These are phyloP conservation scores for Giardia muris DNA, from an alignment of 208 protist genomes.

Conservation along the genomic window DNA sequence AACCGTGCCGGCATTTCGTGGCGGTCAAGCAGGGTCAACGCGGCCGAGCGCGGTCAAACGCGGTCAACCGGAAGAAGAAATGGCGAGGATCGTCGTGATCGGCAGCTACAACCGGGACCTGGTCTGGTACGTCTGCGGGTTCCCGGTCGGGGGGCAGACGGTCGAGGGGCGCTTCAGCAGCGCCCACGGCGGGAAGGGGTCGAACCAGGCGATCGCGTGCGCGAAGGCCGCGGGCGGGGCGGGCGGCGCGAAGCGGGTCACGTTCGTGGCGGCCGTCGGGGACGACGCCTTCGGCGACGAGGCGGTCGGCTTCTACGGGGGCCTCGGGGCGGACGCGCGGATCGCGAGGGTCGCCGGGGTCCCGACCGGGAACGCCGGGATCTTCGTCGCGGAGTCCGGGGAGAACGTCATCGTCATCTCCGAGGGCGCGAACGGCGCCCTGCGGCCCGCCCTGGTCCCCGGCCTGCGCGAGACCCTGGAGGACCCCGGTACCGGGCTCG, in stretches of 20 bases:
- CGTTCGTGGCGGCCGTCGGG: background rate
- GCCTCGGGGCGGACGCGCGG: background rate
- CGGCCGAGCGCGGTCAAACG: background rate
- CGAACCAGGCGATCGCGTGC: conserved; percentile 21
- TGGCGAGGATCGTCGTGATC: background rate
- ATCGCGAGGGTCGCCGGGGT: background rate
- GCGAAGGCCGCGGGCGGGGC: background rate
- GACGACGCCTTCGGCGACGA: conserved; percentile 7
- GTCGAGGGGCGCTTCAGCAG: background rate
- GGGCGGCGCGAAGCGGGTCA: background rate
- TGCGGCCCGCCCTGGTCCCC: background rate
- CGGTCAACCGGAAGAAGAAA: background rate
- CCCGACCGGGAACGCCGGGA: conserved; percentile 13
- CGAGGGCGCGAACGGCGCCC: background rate
- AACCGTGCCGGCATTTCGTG: background rate
- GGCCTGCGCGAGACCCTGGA: background rate
- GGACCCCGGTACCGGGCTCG: background rate
- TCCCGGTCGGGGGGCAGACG: background rate
- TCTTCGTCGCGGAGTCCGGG: background rate
- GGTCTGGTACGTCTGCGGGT: background rate
- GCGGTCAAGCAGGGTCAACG: background rate
- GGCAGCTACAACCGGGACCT: background rate
- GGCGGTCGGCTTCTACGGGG: background rate
- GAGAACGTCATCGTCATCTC: background rate
- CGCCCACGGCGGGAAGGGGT: conserved; percentile 15